These are phyloP conservation scores for Dittrichia graveolens DNA, from an alignment of 129 eudicot species.

Conservation along the genomic window DNA sequence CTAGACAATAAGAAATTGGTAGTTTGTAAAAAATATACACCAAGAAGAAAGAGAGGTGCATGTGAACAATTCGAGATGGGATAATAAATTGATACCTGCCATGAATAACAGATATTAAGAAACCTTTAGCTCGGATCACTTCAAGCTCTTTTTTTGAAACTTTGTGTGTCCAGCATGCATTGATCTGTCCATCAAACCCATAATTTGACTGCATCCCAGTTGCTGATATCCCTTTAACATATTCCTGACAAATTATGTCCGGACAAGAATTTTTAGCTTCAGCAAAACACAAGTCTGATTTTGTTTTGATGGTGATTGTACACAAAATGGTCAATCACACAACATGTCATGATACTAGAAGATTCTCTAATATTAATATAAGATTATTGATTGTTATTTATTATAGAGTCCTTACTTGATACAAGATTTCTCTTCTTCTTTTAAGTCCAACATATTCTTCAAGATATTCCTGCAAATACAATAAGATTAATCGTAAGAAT, in stretches of 20 bases:
- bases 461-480: conserved; percentile 77
- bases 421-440: conserved; percentile 69
- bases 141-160: conserved; percentile 55
- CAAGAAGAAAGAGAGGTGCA: too few relatives aligned
- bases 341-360: too few relatives aligned
- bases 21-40: neutral
- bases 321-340: too few relatives aligned
- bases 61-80: too few relatives aligned
- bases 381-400: too few relatives aligned
- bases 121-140: conserved; percentile 49
- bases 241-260: too few relatives aligned
- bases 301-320: too few relatives aligned
- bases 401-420: conserved; percentile 77
- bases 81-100: conserved; percentile 55
- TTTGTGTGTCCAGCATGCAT: conserved; percentile 89
- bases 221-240: too few relatives aligned
- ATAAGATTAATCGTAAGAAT: conserved; percentile 2
- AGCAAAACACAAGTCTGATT: too few relatives aligned
- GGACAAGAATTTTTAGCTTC: too few relatives aligned
- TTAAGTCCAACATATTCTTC: conserved; percentile 67
- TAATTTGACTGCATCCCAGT: conserved; percentile 76
- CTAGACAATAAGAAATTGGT: conserved; percentile 34
- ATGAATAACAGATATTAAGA: conserved; percentile 76
- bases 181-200: conserved; percentile 82
- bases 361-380: too few relatives aligned